Base-by-base conservation (phyloP, 2,329 filamentous ascomycete species). In the Coniosporium tulheliwenetii region DNA sequence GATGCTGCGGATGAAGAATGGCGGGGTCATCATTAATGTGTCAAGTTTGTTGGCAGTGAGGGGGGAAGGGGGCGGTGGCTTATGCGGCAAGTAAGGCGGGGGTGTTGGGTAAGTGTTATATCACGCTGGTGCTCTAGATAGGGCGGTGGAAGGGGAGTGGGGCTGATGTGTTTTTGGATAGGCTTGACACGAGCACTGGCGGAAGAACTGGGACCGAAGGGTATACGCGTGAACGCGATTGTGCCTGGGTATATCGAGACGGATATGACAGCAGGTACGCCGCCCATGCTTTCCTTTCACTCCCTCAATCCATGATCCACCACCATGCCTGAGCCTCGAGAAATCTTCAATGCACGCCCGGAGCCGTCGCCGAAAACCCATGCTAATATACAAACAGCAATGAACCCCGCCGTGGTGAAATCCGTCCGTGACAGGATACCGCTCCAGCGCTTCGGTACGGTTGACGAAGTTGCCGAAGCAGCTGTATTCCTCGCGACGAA, bases 1-100 rank as follows among this genome's bases (percentile, higher is more conserved):
- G 38, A 71, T 75, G 70, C 56, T 69, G 47, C 52, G 52, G 41
- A 54, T 55, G 32, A 60, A 50, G 30, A 15, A 36, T 43, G 36
- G 37, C 73, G 73, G 69, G 7, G 83, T 76, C 52, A 86, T 93
- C 45, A 78, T 93, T 57, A 93, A 93, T 53, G 65, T 94, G 15
- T 78, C 82, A 1, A 89, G 82, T 38, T 63, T 93, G 29, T 70
- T 93, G 37, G 85, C 77, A 0, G 54, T 70, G 1, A 78, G 79
- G 43, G 80, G 81, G 79, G 1, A 66, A 66, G 2, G 86, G 86
- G 5, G 77, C 80, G 10, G 73, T 79, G 4, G 73, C 77, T 0
- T 91, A 91, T 55, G 78, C 81, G 5, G 82, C 84, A 7, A 79
- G 79, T 36, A 93, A 93, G 56, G 84, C 85, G 5, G 85, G 84